Conservation (phyloP, 139 green algal genomes). For the Ulvella scutata region DNA sequence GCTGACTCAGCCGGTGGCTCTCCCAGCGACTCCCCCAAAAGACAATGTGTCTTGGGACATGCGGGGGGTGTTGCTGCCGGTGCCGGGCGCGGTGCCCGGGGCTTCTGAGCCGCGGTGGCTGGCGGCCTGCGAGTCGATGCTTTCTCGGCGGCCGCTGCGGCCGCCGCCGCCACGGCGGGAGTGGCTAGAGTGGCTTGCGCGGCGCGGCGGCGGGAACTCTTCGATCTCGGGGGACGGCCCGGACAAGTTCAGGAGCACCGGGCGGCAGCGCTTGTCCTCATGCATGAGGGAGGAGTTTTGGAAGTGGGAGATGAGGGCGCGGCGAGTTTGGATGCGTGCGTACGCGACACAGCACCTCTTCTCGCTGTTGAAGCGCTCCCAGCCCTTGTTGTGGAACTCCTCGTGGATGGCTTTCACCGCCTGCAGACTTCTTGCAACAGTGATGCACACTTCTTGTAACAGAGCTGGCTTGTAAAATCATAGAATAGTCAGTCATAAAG, state of each 20-base stretch:
- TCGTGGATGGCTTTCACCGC: constrained; percentile 15
- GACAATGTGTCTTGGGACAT: too few relatives aligned
- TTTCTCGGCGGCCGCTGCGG: background rate
- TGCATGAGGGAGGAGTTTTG: constrained; percentile 94
- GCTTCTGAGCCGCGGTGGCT: too few relatives aligned
- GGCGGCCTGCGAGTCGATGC: constrained; percentile 4
- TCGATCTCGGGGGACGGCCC: background rate
- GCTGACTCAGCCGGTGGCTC: too few relatives aligned
- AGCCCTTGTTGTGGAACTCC: constrained; percentile 81
- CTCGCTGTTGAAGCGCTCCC: constrained; percentile 95
- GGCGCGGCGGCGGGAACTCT: constrained; percentile 1
- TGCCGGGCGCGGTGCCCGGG: too few relatives aligned
- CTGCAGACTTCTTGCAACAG: background rate
- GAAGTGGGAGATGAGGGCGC: constrained; percentile 84
- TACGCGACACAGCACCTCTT: constrained; percentile 91
- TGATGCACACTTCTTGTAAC: too few relatives aligned
- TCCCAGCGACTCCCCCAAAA: too few relatives aligned
- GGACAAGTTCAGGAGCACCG: constrained; percentile 71
- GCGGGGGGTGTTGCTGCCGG: too few relatives aligned
- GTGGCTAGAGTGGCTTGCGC: constrained; percentile 1
- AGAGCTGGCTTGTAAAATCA: too few relatives aligned
- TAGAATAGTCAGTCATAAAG: too few relatives aligned
- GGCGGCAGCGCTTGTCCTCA: constrained; percentile 95
- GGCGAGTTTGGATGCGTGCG: constrained; percentile 82
- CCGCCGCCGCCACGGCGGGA: constrained; percentile 1